Base-by-base conservation (phyloP, 495 filamentous ascomycete genomes). In the Penicillium canariense region DNA sequence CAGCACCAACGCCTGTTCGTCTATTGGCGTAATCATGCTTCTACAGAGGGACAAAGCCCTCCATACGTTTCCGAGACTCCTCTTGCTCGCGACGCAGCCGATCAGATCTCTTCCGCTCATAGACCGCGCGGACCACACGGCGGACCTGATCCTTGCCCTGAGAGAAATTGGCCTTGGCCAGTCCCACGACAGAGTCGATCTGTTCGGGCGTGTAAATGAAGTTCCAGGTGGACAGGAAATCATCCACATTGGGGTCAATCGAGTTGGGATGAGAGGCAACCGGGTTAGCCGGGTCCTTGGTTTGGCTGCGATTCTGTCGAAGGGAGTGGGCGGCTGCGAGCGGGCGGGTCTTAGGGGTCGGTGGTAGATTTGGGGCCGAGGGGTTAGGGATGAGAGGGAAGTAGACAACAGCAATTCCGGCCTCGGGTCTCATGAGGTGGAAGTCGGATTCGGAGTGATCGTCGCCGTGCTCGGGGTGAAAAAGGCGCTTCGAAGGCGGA, bases 171-270 rank as follows among this genome's bases (percentile, higher is more conserved):
- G 90, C 89, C 54, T 84, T 81, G 1, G 94, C 92, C 7, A 98
- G 80, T 18, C 81, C 80, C 8, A 95, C 85, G 0, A 93, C 87
- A 20, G 81, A 78, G 48, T 96, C 92, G 42, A 97, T 79, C 63
- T 97, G 85, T 51, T 90, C 81, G 0, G 91, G 88, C 30, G 88
- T 91, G 70, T 96, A 97, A 38, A 96, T 84, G 66, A 97, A 97
- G 68, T 97, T 98, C 94, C 94, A 97, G 1, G 94, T 98, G 59
- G 84, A 89, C 70, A 97, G 81, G 75, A 91, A 98, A 45, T 91
- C 88, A 52, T 81, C 84, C 11, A 77, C 82, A 30, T 86, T 81
- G 0, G 94, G 93, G 65, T 96, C 85, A 23, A 97, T 86, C 46
- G 83, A 87, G 5, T 79, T 78, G 1, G 93, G 88, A 17, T 85